These are phyloP conservation scores for Teunomyces aglyptinius DNA, from an alignment of 805 yeast species.

Conservation along the genomic window DNA sequence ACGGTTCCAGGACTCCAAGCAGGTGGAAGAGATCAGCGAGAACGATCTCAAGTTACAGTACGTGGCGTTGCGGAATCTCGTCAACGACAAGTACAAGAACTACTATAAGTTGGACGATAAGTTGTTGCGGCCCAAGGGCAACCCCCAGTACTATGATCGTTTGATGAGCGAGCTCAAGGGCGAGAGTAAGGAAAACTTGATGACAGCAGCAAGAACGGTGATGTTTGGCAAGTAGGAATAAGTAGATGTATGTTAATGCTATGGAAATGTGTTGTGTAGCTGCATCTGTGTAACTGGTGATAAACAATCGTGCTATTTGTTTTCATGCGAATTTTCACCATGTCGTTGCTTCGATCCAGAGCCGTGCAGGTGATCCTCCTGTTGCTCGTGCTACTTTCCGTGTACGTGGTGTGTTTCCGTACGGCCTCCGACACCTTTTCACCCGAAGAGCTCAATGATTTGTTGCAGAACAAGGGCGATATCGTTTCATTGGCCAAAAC, in stretches of 20 bases:
- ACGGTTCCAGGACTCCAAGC: conserved; percentile 35
- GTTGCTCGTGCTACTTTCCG: conserved; percentile 6
- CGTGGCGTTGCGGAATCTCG: conserved; percentile 53
- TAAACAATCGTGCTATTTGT: not conserved
- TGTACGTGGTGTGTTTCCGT: conserved; percentile 6
- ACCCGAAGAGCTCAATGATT: conserved; percentile 45
- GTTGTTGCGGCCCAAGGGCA: conserved; percentile 76
- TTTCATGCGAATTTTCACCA: not conserved
- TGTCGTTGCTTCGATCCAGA: not conserved
- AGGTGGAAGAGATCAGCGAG: conserved; percentile 42
- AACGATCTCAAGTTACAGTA: conserved; percentile 57
- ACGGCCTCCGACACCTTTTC: conserved; percentile 11
- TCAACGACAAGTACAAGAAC: conserved; percentile 59
- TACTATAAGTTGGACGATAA: conserved; percentile 66
- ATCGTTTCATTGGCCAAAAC: conserved; percentile 34
- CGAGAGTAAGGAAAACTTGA: conserved; percentile 62
- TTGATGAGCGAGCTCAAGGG: conserved; percentile 70
- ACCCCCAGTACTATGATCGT: conserved; percentile 73
- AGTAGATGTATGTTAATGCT: not conserved
- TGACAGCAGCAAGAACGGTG: conserved; percentile 70
- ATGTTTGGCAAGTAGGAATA: conserved; percentile 60
- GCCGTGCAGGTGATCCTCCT: conserved; percentile 4
- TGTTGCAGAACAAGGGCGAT: conserved; percentile 41
- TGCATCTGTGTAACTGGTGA: not conserved
- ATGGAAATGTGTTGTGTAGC: no score